Evolutionary conservation across 139 green algal genomes (phyloP).

Genomic region (Raphidocelis subcapitata): DNA sequence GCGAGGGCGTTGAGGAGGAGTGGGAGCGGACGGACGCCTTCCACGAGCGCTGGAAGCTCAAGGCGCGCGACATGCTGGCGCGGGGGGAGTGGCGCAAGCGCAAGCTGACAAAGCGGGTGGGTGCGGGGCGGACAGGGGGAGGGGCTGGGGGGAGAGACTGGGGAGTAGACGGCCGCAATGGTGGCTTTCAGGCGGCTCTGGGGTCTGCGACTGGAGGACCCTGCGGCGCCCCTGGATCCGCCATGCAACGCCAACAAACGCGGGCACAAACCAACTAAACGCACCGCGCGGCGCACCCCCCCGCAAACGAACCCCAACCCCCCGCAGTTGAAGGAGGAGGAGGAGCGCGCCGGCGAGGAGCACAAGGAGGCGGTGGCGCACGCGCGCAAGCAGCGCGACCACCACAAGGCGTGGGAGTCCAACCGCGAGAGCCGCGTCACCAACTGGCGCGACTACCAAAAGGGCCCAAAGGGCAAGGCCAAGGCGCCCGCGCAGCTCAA

Average conservation of each 20-base stretch:
- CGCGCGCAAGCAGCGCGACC: constrained; percentile 59
- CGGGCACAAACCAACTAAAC: too few relatives aligned
- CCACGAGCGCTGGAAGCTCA: constrained; percentile 80
- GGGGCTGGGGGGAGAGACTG: too few relatives aligned
- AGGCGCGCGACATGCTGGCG: constrained; percentile 81
- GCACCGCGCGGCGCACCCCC: too few relatives aligned
- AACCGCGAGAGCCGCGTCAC: constrained; percentile 72
- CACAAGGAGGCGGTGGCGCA: constrained; percentile 49
- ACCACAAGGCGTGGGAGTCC: constrained; percentile 86
- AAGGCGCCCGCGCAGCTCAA: constrained; percentile 56
- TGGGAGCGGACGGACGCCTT: constrained; percentile 83
- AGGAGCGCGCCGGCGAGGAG: constrained; percentile 61
- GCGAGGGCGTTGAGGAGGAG: constrained; percentile 69
- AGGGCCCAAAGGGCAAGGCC: constrained; percentile 40
- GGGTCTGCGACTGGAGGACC: too few relatives aligned
- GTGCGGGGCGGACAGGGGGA: not conserved
- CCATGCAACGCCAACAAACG: too few relatives aligned
- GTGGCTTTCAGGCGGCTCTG: too few relatives aligned
- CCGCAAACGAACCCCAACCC: too few relatives aligned
- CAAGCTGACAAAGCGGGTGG: constrained; percentile 74
- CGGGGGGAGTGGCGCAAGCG: constrained; percentile 70
- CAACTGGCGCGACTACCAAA: constrained; percentile 75
- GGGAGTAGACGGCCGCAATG: too few relatives aligned
- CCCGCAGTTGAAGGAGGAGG: constrained; percentile 73
- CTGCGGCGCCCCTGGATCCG: too few relatives aligned